These are phyloP conservation scores for Yamadazyma membranifaciens DNA, from an alignment of 1,139 yeast species.

Conservation along the genomic window DNA sequence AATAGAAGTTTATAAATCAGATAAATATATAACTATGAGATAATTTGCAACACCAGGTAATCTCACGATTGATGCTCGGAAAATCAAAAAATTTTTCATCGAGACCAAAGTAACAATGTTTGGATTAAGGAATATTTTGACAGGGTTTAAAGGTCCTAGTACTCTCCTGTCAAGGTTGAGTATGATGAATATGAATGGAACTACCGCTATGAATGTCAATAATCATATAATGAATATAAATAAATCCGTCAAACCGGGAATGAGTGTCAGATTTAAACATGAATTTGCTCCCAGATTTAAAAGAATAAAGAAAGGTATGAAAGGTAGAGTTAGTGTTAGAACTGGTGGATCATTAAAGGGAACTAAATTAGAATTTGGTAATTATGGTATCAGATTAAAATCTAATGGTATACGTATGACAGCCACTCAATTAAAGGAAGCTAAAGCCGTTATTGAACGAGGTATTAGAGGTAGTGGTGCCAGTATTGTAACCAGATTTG, in stretches of 20 bases:
- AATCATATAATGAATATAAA: no score
- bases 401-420: constrained; percentile 82
- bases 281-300: constrained; percentile 86
- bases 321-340: constrained; percentile 93
- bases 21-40: no score
- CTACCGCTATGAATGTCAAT: background rate
- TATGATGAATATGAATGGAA: background rate
- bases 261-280: constrained; percentile 57
- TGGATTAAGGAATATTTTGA: constrained; percentile 1
- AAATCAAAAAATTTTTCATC: constrained; percentile 2
- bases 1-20: constrained; percentile 1
- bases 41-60: background rate
- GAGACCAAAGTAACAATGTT: background rate
- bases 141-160: background rate
- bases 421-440: constrained; percentile 91
- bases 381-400: constrained; percentile 82
- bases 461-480: constrained; percentile 74
- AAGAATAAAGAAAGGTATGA: constrained; percentile 75
- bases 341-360: constrained; percentile 95
- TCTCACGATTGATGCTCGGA: background rate
- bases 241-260: background rate
- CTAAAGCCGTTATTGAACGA: constrained; percentile 82
- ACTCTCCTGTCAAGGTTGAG: no score
- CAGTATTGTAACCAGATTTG: constrained; percentile 72
- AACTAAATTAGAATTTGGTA: constrained; percentile 75